Percentiles rank a stretch among this genome's conserved stretches.
phyloP scores from a whole-genome alignment of 2,329 filamentous ascomycete species.

The Fusarium sp. region DNA sequence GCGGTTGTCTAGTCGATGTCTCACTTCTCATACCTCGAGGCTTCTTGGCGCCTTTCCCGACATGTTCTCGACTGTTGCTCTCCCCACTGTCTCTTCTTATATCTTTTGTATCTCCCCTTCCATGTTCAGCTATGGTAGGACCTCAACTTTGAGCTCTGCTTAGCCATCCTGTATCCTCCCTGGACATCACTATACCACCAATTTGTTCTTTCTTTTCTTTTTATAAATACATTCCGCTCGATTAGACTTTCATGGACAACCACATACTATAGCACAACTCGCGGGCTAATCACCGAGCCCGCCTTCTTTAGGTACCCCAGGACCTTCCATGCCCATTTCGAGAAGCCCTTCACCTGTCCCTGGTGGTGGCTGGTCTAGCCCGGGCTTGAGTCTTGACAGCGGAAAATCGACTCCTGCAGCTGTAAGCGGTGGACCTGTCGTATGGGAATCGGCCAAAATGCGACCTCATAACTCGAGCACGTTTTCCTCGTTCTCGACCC shows the following conservation, averaged over 20 bases:
- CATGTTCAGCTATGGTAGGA: constrained; percentile 2
- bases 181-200: background rate
- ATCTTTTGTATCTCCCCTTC: constrained; percentile 9
- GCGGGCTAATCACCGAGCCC: constrained; percentile 46
- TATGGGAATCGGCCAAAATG: constrained; percentile 86
- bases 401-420: constrained; percentile 75
- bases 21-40: constrained; percentile 32
- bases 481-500: constrained; percentile 82
- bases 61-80: constrained; percentile 19
- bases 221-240: constrained; percentile 10
- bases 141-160: constrained; percentile 11
- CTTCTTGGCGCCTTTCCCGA: constrained; percentile 22
- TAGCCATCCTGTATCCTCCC: constrained; percentile 15
- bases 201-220: background rate
- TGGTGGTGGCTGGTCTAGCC: constrained; percentile 90
- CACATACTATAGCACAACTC: constrained; percentile 22
- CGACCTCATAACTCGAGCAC: constrained; percentile 78
- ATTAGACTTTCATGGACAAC: constrained; percentile 26
- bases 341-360: constrained; percentile 87
- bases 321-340: constrained; percentile 80
- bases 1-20: constrained; percentile 35
- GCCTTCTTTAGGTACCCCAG: constrained; percentile 62
- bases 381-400: constrained; percentile 78
- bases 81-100: constrained; percentile 27
- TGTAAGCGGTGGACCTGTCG: constrained; percentile 69